Conservation (phyloP, 805 yeast genomes). For the Kluyveromyces lactis region DNA sequence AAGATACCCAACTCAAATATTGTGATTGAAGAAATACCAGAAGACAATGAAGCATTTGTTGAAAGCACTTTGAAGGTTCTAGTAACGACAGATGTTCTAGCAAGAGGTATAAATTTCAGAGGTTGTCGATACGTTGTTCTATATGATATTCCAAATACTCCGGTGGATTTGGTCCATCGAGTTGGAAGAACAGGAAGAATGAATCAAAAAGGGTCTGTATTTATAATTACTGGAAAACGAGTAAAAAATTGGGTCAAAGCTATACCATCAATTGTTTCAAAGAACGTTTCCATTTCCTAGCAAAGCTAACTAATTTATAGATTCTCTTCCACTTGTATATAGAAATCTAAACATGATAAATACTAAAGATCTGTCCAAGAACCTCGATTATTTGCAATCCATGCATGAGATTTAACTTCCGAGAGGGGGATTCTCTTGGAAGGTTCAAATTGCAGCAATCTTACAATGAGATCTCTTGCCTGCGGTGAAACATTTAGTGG, state of each 20-base stretch:
- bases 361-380: conserved; percentile 39
- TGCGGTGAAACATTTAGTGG: conserved; percentile 65
- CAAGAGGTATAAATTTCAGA: conserved; percentile 83
- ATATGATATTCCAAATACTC: conserved; percentile 76
- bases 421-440: conserved; percentile 50
- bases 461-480: conserved; percentile 66
- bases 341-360: no score
- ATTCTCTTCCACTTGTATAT: conserved; percentile 1
- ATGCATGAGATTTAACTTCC: conserved; percentile 68
- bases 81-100: conserved; percentile 80
- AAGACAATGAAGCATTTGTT: not conserved
- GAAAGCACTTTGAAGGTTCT: conserved; percentile 50
- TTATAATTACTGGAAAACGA: conserved; percentile 61
- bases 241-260: conserved; percentile 79
- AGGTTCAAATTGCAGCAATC: conserved; percentile 62
- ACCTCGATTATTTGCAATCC: conserved; percentile 63
- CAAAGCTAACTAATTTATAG: not conserved
- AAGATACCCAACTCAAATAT: conserved; percentile 31
- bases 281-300: conserved; percentile 32
- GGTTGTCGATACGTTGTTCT: conserved; percentile 75
- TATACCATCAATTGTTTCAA: conserved; percentile 58
- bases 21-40: conserved; percentile 11
- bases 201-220: conserved; percentile 83
- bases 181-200: conserved; percentile 93
- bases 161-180: conserved; percentile 83